Evolutionary conservation across 768 basidiomycete species (phyloP).

Genomic region (Naganishia onofrii): DNA sequence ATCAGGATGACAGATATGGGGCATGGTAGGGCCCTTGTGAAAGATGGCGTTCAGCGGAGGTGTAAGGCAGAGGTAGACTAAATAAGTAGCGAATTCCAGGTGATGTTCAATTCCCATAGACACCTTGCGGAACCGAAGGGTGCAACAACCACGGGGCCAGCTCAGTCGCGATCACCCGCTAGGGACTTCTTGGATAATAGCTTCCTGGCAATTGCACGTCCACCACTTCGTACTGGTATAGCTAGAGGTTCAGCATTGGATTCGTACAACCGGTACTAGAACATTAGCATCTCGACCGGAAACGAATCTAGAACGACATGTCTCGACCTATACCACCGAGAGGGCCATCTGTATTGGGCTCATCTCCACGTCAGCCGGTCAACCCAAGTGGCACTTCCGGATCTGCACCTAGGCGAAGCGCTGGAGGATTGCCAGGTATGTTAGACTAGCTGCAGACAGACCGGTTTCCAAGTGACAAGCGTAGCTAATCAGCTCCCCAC

Average conservation of each 20-base stretch:
- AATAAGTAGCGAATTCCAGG: background rate
- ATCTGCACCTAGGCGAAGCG: conserved; percentile 41
- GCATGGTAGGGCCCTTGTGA: no score
- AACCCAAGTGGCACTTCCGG: conserved; percentile 35
- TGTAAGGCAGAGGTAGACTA: no score
- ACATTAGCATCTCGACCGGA: no score
- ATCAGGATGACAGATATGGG: no score
- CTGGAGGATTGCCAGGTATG: conserved; percentile 48
- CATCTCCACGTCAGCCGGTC: conserved; percentile 32
- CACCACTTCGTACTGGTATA: no score
- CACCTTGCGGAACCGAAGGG: background rate
- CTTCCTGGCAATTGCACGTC: no score
- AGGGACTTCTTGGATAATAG: background rate
- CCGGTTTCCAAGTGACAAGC: background rate
- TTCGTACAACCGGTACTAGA: background rate
- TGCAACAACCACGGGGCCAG: background rate
- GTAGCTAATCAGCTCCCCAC: no score
- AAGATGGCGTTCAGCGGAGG: no score
- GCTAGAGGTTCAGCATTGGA: no score
- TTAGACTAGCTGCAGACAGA: background rate
- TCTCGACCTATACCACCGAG: conserved; percentile 43
- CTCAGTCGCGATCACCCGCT: background rate
- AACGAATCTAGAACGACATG: conserved; percentile 33
- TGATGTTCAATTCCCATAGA: background rate
- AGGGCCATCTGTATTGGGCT: conserved; percentile 32